Percentiles rank a stretch among this genome's conserved stretches.
Conservation (phyloP, 352 stramenopile genomes). For the Pythium utonaiense region DNA sequence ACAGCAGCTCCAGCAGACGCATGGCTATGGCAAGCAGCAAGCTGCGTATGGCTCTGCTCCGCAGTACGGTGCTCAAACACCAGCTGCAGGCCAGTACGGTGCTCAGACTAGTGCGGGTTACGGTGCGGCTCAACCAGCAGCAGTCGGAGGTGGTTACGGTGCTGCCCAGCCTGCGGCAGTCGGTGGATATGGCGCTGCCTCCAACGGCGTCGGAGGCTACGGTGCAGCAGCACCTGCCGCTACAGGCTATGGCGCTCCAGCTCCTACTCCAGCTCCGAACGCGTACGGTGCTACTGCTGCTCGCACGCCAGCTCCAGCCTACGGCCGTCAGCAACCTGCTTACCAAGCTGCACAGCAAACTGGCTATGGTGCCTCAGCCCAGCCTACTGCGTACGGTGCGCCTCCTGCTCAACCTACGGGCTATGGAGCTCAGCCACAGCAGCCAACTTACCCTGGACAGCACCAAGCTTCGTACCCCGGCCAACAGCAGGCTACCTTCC, state of each 20-base stretch:
- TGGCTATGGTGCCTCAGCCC: conserved; percentile 12
- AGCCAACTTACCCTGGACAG: conserved; percentile 18
- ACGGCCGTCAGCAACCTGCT: conserved; percentile 23
- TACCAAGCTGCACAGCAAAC: conserved; percentile 9
- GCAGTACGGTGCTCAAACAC: conserved; percentile 13
- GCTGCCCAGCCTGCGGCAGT: conserved; percentile 25
- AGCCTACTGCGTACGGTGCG: background rate
- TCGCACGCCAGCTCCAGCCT: conserved; percentile 36
- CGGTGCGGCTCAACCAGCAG: conserved; percentile 36
- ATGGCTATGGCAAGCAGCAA: conserved; percentile 36
- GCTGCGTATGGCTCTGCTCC: conserved; percentile 12
- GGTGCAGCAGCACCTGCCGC: conserved; percentile 22
- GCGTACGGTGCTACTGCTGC: conserved; percentile 31
- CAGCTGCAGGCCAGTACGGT: conserved; percentile 37
- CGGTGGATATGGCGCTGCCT: conserved; percentile 8
- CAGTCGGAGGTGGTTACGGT: conserved; percentile 6
- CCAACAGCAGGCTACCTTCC: conserved; percentile 29
- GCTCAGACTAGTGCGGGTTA: conserved; percentile 33
- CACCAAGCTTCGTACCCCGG: conserved; percentile 28
- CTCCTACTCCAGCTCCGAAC: conserved; percentile 18
- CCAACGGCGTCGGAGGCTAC: conserved; percentile 9
- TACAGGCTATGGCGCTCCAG: conserved; percentile 26
- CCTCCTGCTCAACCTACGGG: conserved; percentile 5
- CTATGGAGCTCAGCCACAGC: conserved; percentile 17
- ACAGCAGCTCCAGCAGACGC: conserved; percentile 49